Evolutionary conservation across 768 basidiomycete genomes (phyloP).

Genomic region (Asterophora parasitica): DNA sequence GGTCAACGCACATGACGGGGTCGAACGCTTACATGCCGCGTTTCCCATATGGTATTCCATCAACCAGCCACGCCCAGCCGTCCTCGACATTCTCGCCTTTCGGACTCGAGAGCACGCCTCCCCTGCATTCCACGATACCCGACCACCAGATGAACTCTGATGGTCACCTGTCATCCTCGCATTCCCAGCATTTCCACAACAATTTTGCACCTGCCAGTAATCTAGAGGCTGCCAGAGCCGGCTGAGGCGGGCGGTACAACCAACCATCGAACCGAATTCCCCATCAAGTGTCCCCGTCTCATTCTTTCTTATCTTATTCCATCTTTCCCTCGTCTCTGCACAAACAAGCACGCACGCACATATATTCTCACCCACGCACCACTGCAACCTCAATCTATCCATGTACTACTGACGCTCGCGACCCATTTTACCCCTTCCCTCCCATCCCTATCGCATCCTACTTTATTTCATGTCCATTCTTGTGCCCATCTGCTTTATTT

Average conservation of each 20-base stretch:
- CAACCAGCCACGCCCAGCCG: conserved; percentile 16
- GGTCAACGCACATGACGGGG: conserved; percentile 26
- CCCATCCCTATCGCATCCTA: conserved; percentile 20
- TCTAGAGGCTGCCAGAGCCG: conserved; percentile 45
- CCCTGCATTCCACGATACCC: conserved; percentile 32
- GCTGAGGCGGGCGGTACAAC: conserved; percentile 25
- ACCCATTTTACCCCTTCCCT: conserved; percentile 15
- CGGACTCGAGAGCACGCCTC: conserved; percentile 26
- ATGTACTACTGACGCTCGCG: conserved; percentile 27
- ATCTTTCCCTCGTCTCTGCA: conserved; percentile 12
- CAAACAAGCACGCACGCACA: conserved; percentile 22
- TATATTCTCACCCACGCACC: conserved; percentile 22
- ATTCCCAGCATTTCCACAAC: conserved; percentile 32
- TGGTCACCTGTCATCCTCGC: conserved; percentile 26
- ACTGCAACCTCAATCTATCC: conserved; percentile 22
- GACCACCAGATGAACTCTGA: conserved; percentile 27
- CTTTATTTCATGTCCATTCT: conserved; percentile 21
- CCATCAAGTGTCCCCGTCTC: conserved; percentile 12
- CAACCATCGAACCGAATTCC: conserved; percentile 17
- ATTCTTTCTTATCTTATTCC: conserved; percentile 17
- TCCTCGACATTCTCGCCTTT: conserved; percentile 34
- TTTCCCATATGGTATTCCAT: conserved; percentile 24
- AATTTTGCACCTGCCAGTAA: conserved; percentile 30
- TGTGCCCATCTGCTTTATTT: conserved; percentile 17
- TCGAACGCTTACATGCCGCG: conserved; percentile 35